Evolutionary conservation across 352 stramenopile genomes (phyloP), one percentile per base, ranked within the genome.

Genomic region (Phytophthora cryptogea): DNA sequence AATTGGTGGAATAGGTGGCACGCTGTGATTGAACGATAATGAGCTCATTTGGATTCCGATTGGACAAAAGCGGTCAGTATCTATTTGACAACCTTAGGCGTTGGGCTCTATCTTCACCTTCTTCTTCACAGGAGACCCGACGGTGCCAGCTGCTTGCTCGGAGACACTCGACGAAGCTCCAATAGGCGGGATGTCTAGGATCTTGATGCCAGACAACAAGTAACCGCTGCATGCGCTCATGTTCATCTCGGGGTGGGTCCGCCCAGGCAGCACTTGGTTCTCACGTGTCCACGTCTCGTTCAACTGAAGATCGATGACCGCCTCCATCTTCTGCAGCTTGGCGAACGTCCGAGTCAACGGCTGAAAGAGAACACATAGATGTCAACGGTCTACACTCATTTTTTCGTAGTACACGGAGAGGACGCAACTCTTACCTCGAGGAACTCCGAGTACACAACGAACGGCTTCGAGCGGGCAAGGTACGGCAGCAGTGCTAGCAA

Each of bases 151-250:
- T 58, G 20, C 33, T 4, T 46, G 39, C 32, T 42, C 20, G 5
- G 20, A 20, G 10, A 26, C 30, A 20, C 13, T 36, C 6, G 13
- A 20, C 32, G 42, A 44, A 5, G 31, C 48, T 28, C 57, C 53
- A 23, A 65, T 13, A 16, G 67, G 43, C 1, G 53, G 32, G 27
- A 66, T 69, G 31, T 84, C 76, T 16, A 75, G 54, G 36, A 98
- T 83, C 72, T 98, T 98, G 45, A 96, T 93, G 4, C 95, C 96
- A 5, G 89, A 97, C 14, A 99, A 73, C 30, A 99, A 72, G 64
- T 97, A 99, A 13, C 96, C 95, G 42, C 95, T 97, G 73, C 90
- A 97, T 47, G 96, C 94, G 65, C 86, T 97, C 92, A 99, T 99
- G 61, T 84, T 98, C 96, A 98, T 99, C 55, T 94, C 88, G 0